These are phyloP conservation scores for Eremochloa ophiuroides DNA, from an alignment of 176 grass and related monocot species.

Conservation along the genomic window DNA sequence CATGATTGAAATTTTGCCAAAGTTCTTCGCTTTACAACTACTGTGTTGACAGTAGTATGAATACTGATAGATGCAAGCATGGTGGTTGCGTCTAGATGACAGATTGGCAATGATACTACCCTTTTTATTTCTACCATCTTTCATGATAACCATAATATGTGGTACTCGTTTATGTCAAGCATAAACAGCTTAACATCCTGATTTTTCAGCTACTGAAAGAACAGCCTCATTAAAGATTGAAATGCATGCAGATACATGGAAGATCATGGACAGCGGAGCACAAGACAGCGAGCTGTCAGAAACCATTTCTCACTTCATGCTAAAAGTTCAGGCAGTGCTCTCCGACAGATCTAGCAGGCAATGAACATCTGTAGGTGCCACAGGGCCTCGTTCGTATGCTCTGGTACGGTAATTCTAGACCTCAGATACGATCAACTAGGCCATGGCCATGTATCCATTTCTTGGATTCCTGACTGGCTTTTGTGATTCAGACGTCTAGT, in stretches of 20 bases:
- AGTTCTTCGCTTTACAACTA: conserved; percentile 32
- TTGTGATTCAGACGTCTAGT: background rate
- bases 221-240: background rate
- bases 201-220: background rate
- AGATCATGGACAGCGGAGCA: background rate
- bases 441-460: background rate
- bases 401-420: background rate
- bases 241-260: background rate
- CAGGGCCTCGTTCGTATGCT: background rate
- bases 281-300: background rate
- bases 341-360: conserved; percentile 2
- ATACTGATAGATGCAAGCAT: background rate
- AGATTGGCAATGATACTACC: background rate
- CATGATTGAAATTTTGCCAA: background rate
- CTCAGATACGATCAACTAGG: background rate
- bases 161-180: background rate
- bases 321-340: background rate
- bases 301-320: background rate
- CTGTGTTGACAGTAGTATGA: background rate
- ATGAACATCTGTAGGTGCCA: background rate
- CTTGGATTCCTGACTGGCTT: background rate
- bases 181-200: background rate
- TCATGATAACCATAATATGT: background rate
- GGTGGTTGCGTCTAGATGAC: background rate
- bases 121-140: background rate